Evolutionary conservation across 1,284 basidiomycete genomes (phyloP).

Genomic region (Tetrapyrgos nigripes): DNA sequence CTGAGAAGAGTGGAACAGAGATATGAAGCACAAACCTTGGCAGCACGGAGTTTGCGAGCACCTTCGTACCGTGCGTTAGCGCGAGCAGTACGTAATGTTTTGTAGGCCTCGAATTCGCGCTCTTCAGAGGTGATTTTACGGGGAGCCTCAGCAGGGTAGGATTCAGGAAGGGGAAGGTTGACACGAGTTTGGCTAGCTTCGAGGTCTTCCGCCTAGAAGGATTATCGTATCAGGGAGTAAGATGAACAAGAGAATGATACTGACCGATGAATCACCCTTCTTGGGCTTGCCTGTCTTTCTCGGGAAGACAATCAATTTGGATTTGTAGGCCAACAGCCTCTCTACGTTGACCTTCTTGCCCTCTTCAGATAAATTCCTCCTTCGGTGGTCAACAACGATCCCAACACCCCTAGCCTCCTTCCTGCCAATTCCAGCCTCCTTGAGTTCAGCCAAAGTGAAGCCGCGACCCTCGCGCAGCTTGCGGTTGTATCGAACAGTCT

Average conservation of each 20-base stretch:
- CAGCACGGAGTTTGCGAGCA: conserved; percentile 79
- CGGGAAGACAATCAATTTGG: conserved; percentile 91
- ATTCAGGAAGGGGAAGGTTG: conserved; percentile 72
- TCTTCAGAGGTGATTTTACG: conserved; percentile 95
- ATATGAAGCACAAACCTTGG: conserved; percentile 70
- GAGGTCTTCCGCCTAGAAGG: conserved; percentile 81
- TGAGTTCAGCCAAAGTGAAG: conserved; percentile 95
- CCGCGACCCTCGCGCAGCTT: conserved; percentile 97
- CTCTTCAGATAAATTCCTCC: conserved; percentile 98
- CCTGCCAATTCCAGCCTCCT: conserved; percentile 94
- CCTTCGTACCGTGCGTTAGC: conserved; percentile 89
- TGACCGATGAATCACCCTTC: conserved; percentile 89
- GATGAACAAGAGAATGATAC: conserved; percentile 35
- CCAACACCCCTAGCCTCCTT: conserved; percentile 95
- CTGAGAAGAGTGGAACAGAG: conserved; percentile 2
- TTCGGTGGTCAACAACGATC: conserved; percentile 96
- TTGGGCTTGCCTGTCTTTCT: conserved; percentile 96
- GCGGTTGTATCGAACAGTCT: conserved; percentile 98
- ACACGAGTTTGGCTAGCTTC: conserved; percentile 80
- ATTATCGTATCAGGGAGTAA: conserved; percentile 13
- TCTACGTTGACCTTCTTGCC: conserved; percentile 96
- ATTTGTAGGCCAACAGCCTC: conserved; percentile 94
- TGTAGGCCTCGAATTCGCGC: conserved; percentile 89
- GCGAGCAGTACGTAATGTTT: conserved; percentile 88
- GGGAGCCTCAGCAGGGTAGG: conserved; percentile 81